A percentile compares a stretch with the other conserved stretches of the same genome.
Evolutionary conservation across 2,329 filamentous ascomycete genomes (phyloP).

Genomic region (Capronia coronata): DNA sequence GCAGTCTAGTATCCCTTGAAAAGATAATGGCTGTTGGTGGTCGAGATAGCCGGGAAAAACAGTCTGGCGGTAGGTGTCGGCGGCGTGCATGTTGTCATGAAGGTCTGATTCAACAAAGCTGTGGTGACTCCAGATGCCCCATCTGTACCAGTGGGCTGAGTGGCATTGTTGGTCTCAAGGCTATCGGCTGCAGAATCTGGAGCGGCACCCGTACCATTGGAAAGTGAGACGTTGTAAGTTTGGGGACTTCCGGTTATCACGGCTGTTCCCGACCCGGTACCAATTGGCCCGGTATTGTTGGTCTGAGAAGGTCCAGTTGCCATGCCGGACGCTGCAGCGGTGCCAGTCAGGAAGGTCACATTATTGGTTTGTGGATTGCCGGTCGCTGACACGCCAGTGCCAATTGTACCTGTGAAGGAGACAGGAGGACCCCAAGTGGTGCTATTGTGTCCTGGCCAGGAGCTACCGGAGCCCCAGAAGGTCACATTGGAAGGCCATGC

Average conservation of each 20-base stretch:
- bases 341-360: background rate
- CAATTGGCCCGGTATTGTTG: constrained; percentile 3
- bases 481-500: constrained; percentile 12
- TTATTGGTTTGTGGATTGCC: constrained; percentile 7
- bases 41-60: constrained; percentile 12
- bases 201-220: background rate
- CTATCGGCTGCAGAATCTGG: background rate
- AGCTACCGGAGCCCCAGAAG: constrained; percentile 3
- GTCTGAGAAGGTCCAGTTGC: background rate
- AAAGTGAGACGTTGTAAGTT: background rate
- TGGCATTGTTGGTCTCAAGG: background rate
- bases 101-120: constrained; percentile 1
- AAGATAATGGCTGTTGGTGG: constrained; percentile 4
- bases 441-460: constrained; percentile 4
- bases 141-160: constrained; percentile 8
- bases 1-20: constrained; percentile 17
- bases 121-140: constrained; percentile 3
- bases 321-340: background rate
- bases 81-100: constrained; percentile 6
- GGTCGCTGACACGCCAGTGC: constrained; percentile 10
- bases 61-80: constrained; percentile 9
- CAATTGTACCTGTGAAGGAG: constrained; percentile 8
- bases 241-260: background rate
- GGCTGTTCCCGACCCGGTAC: constrained; percentile 6
- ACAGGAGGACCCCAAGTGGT: constrained; percentile 13